phyloP scores from a whole-genome alignment of 257 asterid species.

The Solanum arcanum region DNA sequence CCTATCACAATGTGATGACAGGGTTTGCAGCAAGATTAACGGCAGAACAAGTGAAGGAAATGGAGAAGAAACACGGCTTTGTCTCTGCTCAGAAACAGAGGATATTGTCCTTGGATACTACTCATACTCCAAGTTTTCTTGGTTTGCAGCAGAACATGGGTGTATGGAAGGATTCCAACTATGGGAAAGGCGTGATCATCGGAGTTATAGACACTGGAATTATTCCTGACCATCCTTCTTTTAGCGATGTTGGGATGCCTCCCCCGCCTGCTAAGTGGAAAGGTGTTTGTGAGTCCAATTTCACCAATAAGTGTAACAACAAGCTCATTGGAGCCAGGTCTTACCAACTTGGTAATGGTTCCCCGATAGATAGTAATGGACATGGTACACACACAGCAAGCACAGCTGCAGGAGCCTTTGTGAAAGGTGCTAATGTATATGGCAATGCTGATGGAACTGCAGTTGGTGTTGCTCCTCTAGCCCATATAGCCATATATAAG shows the following conservation, averaged over 20 bases:
- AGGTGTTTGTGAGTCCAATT: conserved; percentile 25
- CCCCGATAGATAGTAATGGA: conserved; percentile 16
- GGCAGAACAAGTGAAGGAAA: conserved; percentile 10
- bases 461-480: conserved; percentile 41
- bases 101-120: conserved; percentile 22
- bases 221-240: neutral
- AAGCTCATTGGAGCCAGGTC: conserved; percentile 43
- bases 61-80: conserved; percentile 19
- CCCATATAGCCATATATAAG: conserved; percentile 45
- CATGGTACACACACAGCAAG: conserved; percentile 48
- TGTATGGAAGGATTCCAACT: too few relatives aligned
- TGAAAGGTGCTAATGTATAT: conserved; percentile 25
- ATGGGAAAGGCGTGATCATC: too few relatives aligned
- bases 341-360: neutral
- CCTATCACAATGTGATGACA: conserved; percentile 25
- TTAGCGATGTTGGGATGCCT: neutral
- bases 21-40: conserved; percentile 43
- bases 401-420: conserved; percentile 45
- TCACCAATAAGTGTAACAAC: conserved; percentile 15
- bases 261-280: conserved; percentile 23
- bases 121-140: conserved; percentile 34
- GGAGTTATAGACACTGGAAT: conserved; percentile 9
- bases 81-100: conserved; percentile 20
- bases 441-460: conserved; percentile 43
- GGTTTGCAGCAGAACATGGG: too few relatives aligned